A percentile compares a stretch with the other conserved stretches of the same genome.
These are phyloP conservation scores for Salvia splendens DNA, from an alignment of 257 asterid genomes.

Conservation along the genomic window DNA sequence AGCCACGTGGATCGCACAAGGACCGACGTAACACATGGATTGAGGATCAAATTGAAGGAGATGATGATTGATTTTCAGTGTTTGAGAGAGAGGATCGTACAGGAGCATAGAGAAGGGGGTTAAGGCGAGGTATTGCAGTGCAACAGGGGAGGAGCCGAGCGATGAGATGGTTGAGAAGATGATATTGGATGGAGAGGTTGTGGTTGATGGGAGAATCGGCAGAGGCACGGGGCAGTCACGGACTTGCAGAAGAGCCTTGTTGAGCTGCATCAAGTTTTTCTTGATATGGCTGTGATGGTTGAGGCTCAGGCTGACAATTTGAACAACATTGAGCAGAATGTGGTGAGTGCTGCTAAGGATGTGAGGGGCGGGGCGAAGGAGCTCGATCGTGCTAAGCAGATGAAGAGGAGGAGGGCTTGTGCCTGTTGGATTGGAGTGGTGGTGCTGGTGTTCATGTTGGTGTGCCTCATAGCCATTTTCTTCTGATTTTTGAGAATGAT, in stretches of 20 bases:
- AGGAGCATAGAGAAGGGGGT: slow-evolving; percentile 66
- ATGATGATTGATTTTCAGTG: slow-evolving; percentile 71
- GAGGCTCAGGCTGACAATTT: slow-evolving; percentile 76
- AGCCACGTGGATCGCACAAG: slow-evolving; percentile 66
- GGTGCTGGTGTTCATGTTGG: slow-evolving; percentile 53
- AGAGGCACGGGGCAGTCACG: slow-evolving; percentile 63
- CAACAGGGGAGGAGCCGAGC: slow-evolving; percentile 34
- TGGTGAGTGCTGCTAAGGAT: slow-evolving; percentile 51
- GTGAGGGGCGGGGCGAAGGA: slow-evolving; percentile 51
- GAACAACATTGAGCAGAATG: slow-evolving; percentile 75
- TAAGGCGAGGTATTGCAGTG: no score
- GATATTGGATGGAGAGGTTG: slow-evolving; percentile 39
- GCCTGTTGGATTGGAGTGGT: slow-evolving; percentile 64
- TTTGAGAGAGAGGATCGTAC: slow-evolving; percentile 55
- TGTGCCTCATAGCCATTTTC: slow-evolving; percentile 59
- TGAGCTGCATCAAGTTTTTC: slow-evolving; percentile 75
- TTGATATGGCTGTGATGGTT: slow-evolving; percentile 87
- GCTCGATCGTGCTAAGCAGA: slow-evolving; percentile 54
- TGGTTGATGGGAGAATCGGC: slow-evolving; percentile 56
- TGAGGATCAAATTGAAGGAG: slow-evolving; percentile 60
- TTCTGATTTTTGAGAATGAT: slow-evolving; percentile 33
- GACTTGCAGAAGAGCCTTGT: slow-evolving; percentile 70
- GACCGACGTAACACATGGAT: slow-evolving; percentile 64
- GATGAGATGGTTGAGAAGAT: slow-evolving; percentile 62
- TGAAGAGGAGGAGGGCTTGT: slow-evolving; percentile 54